Evolutionary conservation across 2,329 filamentous ascomycete species (phyloP).

Genomic region (Botrytis fragariae): DNA sequence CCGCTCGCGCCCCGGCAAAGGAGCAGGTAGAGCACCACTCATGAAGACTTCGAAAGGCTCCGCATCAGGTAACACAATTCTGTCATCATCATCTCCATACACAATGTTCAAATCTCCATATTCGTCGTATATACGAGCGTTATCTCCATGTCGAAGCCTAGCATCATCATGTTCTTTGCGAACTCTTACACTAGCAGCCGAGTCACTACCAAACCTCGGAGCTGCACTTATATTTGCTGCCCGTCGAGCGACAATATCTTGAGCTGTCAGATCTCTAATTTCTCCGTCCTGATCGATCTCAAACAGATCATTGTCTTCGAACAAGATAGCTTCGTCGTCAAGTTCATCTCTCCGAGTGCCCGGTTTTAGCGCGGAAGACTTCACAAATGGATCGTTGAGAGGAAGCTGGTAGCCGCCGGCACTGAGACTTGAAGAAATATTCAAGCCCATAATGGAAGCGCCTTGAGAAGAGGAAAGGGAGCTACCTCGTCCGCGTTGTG

Average conservation of each 20-base stretch:
- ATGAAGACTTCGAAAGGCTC: conserved; percentile 33
- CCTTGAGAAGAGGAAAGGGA: conserved; percentile 29
- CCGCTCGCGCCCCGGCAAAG: conserved; percentile 25
- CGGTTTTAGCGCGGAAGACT: conserved; percentile 39
- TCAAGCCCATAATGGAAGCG: conserved; percentile 40
- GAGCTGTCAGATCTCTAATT: conserved; percentile 47
- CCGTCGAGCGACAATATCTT: conserved; percentile 29
- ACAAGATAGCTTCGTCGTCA: conserved; percentile 34
- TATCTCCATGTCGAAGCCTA: conserved; percentile 31
- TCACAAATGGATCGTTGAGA: conserved; percentile 30
- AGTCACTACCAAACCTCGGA: conserved; percentile 35
- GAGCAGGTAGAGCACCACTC: conserved; percentile 32
- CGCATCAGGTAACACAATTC: conserved; percentile 35
- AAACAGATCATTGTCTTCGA: conserved; percentile 45
- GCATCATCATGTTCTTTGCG: conserved; percentile 45
- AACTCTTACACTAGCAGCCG: conserved; percentile 42
- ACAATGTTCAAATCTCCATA: conserved; percentile 36
- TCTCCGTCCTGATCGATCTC: conserved; percentile 61
- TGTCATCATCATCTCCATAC: conserved; percentile 39
- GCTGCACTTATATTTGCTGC: conserved; percentile 16
- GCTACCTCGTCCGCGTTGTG: conserved; percentile 22
- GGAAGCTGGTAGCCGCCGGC: conserved; percentile 40
- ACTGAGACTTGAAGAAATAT: conserved; percentile 48
- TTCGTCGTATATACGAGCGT: conserved; percentile 5
- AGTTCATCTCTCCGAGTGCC: conserved; percentile 36